Base-by-base conservation (phyloP, 2,329 filamentous ascomycete species). In the Fusarium subtropicale region DNA sequence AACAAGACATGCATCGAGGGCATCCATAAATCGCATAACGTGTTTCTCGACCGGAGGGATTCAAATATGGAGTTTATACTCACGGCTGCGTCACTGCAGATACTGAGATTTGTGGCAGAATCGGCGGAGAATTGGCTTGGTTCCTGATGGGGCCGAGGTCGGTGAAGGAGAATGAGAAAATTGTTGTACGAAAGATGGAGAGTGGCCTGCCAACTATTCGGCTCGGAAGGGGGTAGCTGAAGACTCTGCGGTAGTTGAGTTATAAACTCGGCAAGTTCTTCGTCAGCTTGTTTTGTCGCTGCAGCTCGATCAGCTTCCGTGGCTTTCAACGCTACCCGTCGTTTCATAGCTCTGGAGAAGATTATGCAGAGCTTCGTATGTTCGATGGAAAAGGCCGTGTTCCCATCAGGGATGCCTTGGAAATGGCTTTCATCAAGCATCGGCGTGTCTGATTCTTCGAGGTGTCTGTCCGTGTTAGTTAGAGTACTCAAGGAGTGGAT, bases 361-460 rank as follows among this genome's bases (percentile, higher is more conserved):
- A 86, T 83, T 22, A 83, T 79, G 62, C 84, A 86, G 1, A 87
- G 78, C 38, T 81, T 81, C 4, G 83, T 81, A 50, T 84, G 84
- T 33, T 85, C 79, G 26, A 85, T 83, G 20, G 81, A 80, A 22
- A 85, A 83, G 16, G 78, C 76, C 11, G 76, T 60, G 4, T 82
- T 81, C 60, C 81, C 82, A 15, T 81, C 39, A 6, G 69, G 66
- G 5, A 78, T 69, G 7, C 73, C 83, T 64, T 83, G 78, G 54
- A 86, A 86, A 73, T 86, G 81, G 4, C 78, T 78, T 13, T 73
- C 72, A 7, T 79, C 79, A 33, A 86, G 77, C 22, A 79, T 78
- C 16, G 80, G 80, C 3, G 85, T 82, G 71, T 87, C 84, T 15
- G 81, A 85, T 57, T 87, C 85, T 46, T 86, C 83, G 11, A 85